phyloP scores from a whole-genome alignment of 163 green algal species.

The Scenedesmus sp. region DNA sequence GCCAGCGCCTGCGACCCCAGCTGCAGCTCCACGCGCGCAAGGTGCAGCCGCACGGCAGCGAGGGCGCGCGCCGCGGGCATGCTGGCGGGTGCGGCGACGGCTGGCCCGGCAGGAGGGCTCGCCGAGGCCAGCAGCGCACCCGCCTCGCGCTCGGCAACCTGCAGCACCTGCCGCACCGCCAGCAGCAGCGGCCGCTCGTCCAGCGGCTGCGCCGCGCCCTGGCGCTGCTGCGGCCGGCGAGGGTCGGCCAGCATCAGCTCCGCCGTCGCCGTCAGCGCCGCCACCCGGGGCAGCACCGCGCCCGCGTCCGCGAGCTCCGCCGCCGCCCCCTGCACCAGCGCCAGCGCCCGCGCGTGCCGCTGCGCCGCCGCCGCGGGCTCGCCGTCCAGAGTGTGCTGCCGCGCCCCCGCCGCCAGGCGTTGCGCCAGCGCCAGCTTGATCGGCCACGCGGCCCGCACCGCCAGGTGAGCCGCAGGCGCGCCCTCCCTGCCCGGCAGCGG shows the following conservation, averaged over 20 bases:
- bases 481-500: conserved; percentile 6
- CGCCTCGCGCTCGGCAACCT: conserved; percentile 13
- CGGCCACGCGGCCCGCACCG: background rate
- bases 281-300: conserved; percentile 1
- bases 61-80: conserved; percentile 2
- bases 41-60: conserved; percentile 11
- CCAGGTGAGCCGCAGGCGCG: background rate
- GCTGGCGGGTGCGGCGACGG: background rate
- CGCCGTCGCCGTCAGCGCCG: background rate
- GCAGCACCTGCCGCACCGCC: background rate
- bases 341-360: conserved; percentile 8
- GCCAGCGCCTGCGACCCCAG: background rate
- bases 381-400: conserved; percentile 8
- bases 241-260: conserved; percentile 18
- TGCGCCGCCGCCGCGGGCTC: background rate
- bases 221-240: background rate
- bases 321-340: background rate
- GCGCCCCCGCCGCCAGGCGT: background rate
- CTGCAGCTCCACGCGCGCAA: conserved; percentile 21
- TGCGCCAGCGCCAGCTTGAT: conserved; percentile 20
- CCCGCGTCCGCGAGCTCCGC: background rate
- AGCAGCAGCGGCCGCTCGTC: conserved; percentile 14
- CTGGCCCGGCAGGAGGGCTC: background rate
- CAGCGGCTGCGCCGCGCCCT: background rate
- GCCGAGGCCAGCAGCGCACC: background rate